Conservation (phyloP, 306 rosid species). For the Casuarina glauca region DNA sequence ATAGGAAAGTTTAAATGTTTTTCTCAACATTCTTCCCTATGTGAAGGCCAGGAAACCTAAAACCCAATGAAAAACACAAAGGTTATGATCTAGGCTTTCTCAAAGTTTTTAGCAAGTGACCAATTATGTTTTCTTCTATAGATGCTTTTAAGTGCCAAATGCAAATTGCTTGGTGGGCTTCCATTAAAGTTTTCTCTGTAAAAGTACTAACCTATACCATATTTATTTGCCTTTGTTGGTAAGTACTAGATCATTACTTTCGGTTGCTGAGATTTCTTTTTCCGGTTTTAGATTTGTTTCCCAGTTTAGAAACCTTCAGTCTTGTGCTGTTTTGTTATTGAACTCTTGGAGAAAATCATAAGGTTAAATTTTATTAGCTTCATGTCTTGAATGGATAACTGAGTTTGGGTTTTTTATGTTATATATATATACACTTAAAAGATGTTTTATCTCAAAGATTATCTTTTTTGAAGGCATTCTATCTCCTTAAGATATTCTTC, state of each 20-base stretch:
- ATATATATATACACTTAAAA: no score
- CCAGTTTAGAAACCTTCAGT: neutral
- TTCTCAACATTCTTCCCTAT: conserved; percentile 43
- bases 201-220: conserved; percentile 48
- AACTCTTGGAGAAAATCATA: neutral
- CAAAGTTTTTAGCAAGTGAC: conserved; percentile 27
- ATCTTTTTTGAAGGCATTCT: no score
- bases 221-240: conserved; percentile 22
- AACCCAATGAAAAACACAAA: conserved; percentile 43
- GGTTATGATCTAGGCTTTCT: conserved; percentile 29
- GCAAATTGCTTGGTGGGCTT: conserved; percentile 12
- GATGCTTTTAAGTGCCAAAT: conserved; percentile 30
- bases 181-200: conserved; percentile 29
- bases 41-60: conserved; percentile 81
- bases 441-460: no score
- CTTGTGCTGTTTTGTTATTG: neutral
- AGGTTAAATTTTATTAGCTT: neutral
- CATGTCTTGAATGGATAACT: neutral
- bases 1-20: no score
- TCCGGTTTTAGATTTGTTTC: neutral
- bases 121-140: conserved; percentile 25
- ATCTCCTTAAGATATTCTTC: no score
- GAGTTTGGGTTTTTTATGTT: neutral
- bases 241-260: neutral
- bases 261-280: neutral